These are phyloP conservation scores for Fusarium miscanthi DNA, from an alignment of 2,329 filamentous ascomycete species.

Conservation along the genomic window DNA sequence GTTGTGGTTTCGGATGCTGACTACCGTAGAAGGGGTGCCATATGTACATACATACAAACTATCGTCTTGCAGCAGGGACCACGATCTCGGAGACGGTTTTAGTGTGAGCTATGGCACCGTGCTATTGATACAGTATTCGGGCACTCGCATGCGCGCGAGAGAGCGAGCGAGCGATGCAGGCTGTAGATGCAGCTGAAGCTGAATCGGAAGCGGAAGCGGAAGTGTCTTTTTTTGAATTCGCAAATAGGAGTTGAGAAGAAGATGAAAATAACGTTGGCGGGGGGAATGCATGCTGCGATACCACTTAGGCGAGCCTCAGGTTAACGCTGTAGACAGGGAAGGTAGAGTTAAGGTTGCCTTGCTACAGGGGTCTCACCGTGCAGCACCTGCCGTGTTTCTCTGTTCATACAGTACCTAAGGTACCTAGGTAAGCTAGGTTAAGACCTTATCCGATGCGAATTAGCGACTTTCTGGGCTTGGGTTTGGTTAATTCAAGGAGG, in stretches of 20 bases:
- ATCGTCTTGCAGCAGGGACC: constrained; percentile 10
- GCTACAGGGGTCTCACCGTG: constrained; percentile 28
- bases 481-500: background rate
- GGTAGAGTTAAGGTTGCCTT: constrained; percentile 28
- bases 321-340: constrained; percentile 19
- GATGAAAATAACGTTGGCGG: constrained; percentile 21
- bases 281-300: constrained; percentile 30
- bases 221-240: constrained; percentile 12
- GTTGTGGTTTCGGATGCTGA: constrained; percentile 41
- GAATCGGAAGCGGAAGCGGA: constrained; percentile 13
- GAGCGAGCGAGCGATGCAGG: background rate
- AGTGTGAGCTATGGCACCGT: constrained; percentile 17
- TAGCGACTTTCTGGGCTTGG: background rate
- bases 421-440: too few relatives aligned
- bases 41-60: background rate
- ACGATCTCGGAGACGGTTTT: constrained; percentile 23
- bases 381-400: background rate
- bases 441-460: background rate
- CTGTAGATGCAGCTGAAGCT: constrained; percentile 13
- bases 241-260: constrained; percentile 33
- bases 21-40: constrained; percentile 34
- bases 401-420: background rate
- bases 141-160: background rate
- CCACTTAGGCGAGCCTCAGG: constrained; percentile 37
- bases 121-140: constrained; percentile 3